Percentiles rank a stretch among this genome's conserved stretches.
Evolutionary conservation across 1,284 basidiomycete species (phyloP).

Genomic region (Cronartium ribicola): DNA sequence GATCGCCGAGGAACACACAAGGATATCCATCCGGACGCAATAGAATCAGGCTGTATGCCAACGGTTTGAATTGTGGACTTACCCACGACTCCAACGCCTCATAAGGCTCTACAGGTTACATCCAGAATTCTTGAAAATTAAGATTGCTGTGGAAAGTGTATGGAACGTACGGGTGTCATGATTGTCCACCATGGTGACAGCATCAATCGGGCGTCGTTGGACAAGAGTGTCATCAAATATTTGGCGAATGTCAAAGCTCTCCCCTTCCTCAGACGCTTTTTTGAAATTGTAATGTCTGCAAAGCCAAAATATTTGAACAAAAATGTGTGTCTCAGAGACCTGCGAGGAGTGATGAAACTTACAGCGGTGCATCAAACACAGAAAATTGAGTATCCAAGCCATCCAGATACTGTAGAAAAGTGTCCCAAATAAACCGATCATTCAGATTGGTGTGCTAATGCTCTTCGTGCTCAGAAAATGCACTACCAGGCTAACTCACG

Average conservation of each 20-base stretch:
- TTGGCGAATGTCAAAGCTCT: constrained; percentile 57
- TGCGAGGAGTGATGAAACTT: background rate
- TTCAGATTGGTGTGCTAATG: constrained; percentile 44
- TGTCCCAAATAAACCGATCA: constrained; percentile 3
- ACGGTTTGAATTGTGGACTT: constrained; percentile 58
- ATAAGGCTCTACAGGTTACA: background rate
- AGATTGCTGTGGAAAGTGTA: constrained; percentile 44
- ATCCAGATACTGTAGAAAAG: constrained; percentile 49
- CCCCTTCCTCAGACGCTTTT: constrained; percentile 56
- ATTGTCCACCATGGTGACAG: constrained; percentile 60
- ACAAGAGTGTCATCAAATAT: constrained; percentile 61
- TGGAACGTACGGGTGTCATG: constrained; percentile 58
- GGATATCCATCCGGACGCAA: constrained; percentile 79
- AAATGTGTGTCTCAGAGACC: no score
- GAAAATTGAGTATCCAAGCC: constrained; percentile 58
- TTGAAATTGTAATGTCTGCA: constrained; percentile 58
- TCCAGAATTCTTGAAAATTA: constrained; percentile 15
- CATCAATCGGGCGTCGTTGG: constrained; percentile 58
- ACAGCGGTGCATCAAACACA: constrained; percentile 59
- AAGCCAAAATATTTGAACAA: background rate
- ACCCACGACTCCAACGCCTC: constrained; percentile 58
- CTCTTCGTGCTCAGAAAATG: background rate
- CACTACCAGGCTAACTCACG: constrained; percentile 61
- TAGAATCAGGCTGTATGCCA: constrained; percentile 77
- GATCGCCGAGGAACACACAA: constrained; percentile 88